Conservation (phyloP, 768 basidiomycete species). For the Trametes meyenii region DNA sequence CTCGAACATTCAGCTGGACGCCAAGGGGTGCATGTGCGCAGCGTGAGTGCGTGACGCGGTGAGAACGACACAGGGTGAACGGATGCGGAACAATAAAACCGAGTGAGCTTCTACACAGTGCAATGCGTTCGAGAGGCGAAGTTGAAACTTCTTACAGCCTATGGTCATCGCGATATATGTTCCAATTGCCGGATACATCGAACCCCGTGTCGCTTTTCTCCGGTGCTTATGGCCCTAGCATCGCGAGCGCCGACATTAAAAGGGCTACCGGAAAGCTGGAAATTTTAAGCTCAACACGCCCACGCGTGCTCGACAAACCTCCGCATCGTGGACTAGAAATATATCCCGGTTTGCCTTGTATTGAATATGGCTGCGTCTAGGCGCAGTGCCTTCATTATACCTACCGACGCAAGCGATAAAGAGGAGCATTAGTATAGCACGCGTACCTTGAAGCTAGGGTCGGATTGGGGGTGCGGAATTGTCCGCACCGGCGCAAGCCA, state of each 20-base stretch:
- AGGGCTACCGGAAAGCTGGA: neutral
- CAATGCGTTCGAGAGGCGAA: too few relatives aligned
- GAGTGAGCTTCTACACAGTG: too few relatives aligned
- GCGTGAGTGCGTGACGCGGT: slow-evolving; percentile 3
- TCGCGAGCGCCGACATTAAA: neutral
- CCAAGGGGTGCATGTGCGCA: slow-evolving; percentile 11
- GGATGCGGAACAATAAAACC: too few relatives aligned
- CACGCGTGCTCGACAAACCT: slow-evolving; percentile 1
- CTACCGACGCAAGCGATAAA: neutral
- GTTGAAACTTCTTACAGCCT: too few relatives aligned
- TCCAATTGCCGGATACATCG: neutral
- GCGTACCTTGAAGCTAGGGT: neutral
- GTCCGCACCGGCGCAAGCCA: neutral
- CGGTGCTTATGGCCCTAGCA: neutral
- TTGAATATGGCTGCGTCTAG: neutral
- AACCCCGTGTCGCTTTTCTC: slow-evolving; percentile 2
- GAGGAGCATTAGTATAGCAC: neutral
- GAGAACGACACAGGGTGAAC: neutral
- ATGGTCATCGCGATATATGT: neutral
- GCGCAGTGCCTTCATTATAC: neutral
- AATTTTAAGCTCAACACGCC: slow-evolving; percentile 5
- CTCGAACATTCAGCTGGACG: slow-evolving; percentile 8
- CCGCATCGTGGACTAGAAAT: neutral
- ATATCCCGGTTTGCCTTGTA: neutral
- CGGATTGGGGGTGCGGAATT: neutral